Percentiles rank a stretch among this genome's conserved stretches.
phyloP scores from a whole-genome alignment of 257 asterid genomes.

The Rehmannia glutinosa region DNA sequence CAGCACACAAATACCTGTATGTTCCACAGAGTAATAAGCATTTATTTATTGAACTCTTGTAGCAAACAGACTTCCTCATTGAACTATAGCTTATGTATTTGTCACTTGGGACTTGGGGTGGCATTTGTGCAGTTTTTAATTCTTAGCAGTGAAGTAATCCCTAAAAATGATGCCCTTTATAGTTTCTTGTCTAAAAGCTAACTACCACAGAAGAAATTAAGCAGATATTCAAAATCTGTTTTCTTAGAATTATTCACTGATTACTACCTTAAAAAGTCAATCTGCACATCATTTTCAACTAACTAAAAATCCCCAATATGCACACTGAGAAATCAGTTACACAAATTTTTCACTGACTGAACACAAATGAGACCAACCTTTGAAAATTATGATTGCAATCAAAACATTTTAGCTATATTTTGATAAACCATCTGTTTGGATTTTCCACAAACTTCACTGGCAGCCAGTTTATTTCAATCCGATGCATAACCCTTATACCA shows the following conservation, averaged over 20 bases:
- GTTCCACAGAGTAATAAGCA: too few species aligned
- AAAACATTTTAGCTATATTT: neutral
- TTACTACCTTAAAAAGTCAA: neutral
- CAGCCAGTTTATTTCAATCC: neutral
- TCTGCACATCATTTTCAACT: constrained; percentile 7
- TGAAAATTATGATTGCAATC: neutral
- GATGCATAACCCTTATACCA: neutral
- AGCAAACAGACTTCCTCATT: too few species aligned
- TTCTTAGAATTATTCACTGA: neutral
- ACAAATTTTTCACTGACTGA: neutral
- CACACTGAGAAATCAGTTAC: neutral
- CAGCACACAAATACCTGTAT: too few species aligned
- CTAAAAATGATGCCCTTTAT: neutral
- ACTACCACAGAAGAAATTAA: neutral
- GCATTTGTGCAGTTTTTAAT: neutral
- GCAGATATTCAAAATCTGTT: neutral
- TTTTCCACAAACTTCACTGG: neutral
- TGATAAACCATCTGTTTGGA: neutral
- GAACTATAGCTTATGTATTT: too few species aligned
- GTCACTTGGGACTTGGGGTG: neutral
- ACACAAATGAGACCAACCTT: neutral
- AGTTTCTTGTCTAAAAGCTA: neutral
- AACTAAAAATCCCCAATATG: neutral
- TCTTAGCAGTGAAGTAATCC: neutral
- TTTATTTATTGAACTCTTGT: too few species aligned